These are phyloP conservation scores for Chaetomium strumarium DNA, from an alignment of 2,329 filamentous ascomycete genomes.

Conservation along the genomic window DNA sequence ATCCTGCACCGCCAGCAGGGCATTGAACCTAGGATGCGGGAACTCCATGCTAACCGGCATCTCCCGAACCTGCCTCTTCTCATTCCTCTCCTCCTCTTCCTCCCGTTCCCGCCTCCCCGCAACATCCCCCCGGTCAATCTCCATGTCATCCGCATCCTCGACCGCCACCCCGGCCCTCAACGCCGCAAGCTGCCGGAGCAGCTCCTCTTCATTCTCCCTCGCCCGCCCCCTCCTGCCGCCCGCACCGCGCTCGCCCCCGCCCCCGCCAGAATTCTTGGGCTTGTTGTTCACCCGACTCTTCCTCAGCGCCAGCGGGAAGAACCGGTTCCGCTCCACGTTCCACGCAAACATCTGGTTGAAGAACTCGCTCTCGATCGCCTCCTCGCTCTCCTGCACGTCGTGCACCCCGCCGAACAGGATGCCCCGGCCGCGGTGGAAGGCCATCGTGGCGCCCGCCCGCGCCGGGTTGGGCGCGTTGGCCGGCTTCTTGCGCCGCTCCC, in stretches of 20 bases:
- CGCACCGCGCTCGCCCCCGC: slow-evolving; percentile 42
- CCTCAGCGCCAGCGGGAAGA: slow-evolving; percentile 76
- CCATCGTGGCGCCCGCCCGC: slow-evolving; percentile 87
- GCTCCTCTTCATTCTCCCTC: slow-evolving; percentile 86
- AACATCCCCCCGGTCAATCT: slow-evolving; percentile 34
- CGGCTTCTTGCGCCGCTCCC: slow-evolving; percentile 90
- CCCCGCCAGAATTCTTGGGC: slow-evolving; percentile 38
- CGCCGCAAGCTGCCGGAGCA: slow-evolving; percentile 79
- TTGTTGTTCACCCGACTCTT: slow-evolving; percentile 62
- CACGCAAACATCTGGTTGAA: slow-evolving; percentile 89
- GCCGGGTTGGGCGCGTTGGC: slow-evolving; percentile 80
- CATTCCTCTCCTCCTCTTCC: slow-evolving; percentile 48
- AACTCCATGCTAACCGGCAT: slow-evolving; percentile 70
- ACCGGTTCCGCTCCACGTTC: slow-evolving; percentile 93
- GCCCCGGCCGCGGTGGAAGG: slow-evolving; percentile 85
- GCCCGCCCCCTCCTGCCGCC: slow-evolving; percentile 62
- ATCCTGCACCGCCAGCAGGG: slow-evolving; percentile 82
- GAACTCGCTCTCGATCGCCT: slow-evolving; percentile 95
- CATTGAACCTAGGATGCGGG: slow-evolving; percentile 86
- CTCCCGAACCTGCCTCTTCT: slow-evolving; percentile 53
- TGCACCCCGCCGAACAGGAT: slow-evolving; percentile 94
- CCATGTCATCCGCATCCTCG: slow-evolving; percentile 37
- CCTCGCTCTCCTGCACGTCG: slow-evolving; percentile 84
- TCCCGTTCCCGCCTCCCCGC: slow-evolving; percentile 20
- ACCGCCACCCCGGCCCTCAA: slow-evolving; percentile 69